phyloP scores from a whole-genome alignment of 2,329 filamentous ascomycete genomes.

The Aspergillus quadrilineatus region DNA sequence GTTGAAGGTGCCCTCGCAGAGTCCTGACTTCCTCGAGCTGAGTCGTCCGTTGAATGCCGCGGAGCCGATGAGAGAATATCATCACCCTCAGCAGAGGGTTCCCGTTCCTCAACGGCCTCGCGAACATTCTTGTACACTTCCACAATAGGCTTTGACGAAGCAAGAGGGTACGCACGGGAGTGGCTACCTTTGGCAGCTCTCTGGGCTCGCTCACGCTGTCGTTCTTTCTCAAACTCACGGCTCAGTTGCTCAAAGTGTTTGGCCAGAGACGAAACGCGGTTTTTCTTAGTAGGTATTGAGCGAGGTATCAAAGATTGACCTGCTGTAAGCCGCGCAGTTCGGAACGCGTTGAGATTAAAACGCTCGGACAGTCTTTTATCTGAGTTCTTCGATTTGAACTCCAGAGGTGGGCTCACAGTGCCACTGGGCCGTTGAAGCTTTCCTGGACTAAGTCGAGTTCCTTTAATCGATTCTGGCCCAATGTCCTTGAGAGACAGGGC shows the following conservation, averaged over 20 bases:
- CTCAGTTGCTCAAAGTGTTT: slow-evolving; percentile 96
- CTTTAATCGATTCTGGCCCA: slow-evolving; percentile 22
- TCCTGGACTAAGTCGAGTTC: slow-evolving; percentile 24
- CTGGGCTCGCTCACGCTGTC: slow-evolving; percentile 79
- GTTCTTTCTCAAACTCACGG: slow-evolving; percentile 92
- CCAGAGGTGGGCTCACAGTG: slow-evolving; percentile 25
- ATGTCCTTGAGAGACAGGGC: slow-evolving; percentile 36
- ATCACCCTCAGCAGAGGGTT: slow-evolving; percentile 63
- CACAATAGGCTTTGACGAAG: slow-evolving; percentile 91
- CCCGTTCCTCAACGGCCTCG: slow-evolving; percentile 83
- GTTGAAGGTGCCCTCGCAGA: slow-evolving; percentile 22
- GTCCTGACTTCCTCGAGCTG: slow-evolving; percentile 32
- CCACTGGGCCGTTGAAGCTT: slow-evolving; percentile 24
- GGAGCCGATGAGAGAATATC: slow-evolving; percentile 35
- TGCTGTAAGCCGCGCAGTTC: slow-evolving; percentile 51
- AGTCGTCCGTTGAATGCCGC: slow-evolving; percentile 31
- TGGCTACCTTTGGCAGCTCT: slow-evolving; percentile 71
- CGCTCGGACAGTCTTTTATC: slow-evolving; percentile 77
- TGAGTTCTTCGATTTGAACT: slow-evolving; percentile 39
- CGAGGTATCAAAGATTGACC: slow-evolving; percentile 78
- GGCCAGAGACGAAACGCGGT: slow-evolving; percentile 84
- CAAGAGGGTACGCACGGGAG: slow-evolving; percentile 81
- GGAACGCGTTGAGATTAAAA: slow-evolving; percentile 65
- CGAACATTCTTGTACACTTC: slow-evolving; percentile 93
- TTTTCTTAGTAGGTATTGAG: slow-evolving; percentile 70